Evolutionary conservation across 805 yeast species (phyloP), one percentile per base, ranked within the genome.

Genomic region (Kodamaea laetipori): DNA sequence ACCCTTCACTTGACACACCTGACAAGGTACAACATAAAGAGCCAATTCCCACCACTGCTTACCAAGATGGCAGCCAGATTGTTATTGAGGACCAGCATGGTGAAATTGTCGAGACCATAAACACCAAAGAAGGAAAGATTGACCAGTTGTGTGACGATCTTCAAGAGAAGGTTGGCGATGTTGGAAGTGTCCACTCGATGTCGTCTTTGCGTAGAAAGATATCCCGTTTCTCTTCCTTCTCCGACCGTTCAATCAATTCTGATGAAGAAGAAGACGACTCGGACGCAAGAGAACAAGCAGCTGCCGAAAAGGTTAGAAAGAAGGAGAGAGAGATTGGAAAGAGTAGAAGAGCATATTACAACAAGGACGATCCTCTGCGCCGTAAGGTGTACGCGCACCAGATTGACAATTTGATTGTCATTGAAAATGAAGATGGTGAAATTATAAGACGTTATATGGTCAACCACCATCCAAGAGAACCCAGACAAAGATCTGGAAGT

Each of bases 361-460:
- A 52, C 25, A 68, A 64, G 48, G 46, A 48, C 23, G 68, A 63
- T 45, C 63, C 65, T 2, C 52, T 49, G 27, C 65, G 55, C 52
- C 68, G 57, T 16, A 64, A 66, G 58, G 81, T 68, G 53, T 80
- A 69, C 63, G 98, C 97, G 1, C 92, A 82, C 63, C 86, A 84
- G 62, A 73, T 87, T 31, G 94, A 84, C 57, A 82, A 88, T 55
- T 73, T 81, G 46, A 77, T 94, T 43, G 74, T 89, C 46, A 84
- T 94, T 45, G 99, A 92, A 63, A 86, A 90, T 56, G 87, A 80
- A 35, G 96, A 90, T 9, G 99, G 98, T 50, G 98, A 92, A 54
- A 80, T 94, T 44, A 71, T 94, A 36, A 81, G 96, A 57, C 74
- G 96, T 41, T 92, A 90, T 64, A 71, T 43, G 54, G 82, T 90